phyloP scores from a whole-genome alignment of 164 flowering plant genomes.

The Aristolochia californica region DNA sequence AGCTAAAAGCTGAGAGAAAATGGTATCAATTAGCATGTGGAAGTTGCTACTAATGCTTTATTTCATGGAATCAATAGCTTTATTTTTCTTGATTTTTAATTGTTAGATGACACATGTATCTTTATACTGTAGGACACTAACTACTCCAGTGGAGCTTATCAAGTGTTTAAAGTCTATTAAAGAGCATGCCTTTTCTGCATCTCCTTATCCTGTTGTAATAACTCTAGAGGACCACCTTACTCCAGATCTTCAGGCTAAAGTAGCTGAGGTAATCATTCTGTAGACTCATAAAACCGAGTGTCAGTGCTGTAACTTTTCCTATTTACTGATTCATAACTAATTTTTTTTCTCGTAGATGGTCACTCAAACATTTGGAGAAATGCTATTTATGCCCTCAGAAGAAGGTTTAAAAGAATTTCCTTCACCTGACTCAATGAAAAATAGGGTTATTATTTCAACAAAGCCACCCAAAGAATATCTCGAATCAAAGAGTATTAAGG shows the following conservation, averaged over 20 bases:
- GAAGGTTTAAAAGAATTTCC: slow-evolving; percentile 50
- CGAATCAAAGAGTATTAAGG: slow-evolving; percentile 18
- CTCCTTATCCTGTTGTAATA: slow-evolving; percentile 57
- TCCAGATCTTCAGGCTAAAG: slow-evolving; percentile 62
- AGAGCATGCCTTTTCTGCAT: slow-evolving; percentile 44
- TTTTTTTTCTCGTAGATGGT: slow-evolving; percentile 38
- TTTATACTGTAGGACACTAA: slow-evolving; percentile 39
- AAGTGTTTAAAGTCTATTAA: slow-evolving; percentile 66
- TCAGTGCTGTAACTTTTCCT: not conserved
- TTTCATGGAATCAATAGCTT: no score
- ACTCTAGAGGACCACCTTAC: slow-evolving; percentile 77
- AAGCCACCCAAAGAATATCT: slow-evolving; percentile 79
- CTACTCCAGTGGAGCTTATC: slow-evolving; percentile 52
- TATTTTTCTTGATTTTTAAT: no score
- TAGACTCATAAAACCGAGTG: no score
- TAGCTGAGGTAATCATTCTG: slow-evolving; percentile 42
- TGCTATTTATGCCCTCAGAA: slow-evolving; percentile 49
- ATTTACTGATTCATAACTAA: not conserved
- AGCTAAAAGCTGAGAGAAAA: no score
- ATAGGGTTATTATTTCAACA: slow-evolving; percentile 62
- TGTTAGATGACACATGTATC: no score
- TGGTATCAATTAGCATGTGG: no score
- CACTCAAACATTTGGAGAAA: slow-evolving; percentile 51
- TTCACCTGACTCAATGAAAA: slow-evolving; percentile 63
- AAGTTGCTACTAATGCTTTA: no score